phyloP scores from a whole-genome alignment of 192 early-diverging fungal species.

The Backusella tarrabulga region DNA sequence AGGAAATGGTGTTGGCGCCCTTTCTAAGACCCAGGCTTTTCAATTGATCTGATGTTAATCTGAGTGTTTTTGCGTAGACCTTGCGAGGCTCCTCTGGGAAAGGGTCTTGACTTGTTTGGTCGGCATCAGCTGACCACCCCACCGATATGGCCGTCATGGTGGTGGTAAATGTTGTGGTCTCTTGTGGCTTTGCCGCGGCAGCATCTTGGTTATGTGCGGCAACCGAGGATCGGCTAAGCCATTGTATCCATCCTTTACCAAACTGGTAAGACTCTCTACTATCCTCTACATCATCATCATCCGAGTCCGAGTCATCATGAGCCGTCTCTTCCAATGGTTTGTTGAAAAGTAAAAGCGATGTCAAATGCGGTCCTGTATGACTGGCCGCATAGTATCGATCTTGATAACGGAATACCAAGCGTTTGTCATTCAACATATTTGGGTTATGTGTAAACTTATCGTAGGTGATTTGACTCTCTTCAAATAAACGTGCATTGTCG shows the following conservation, averaged over 20 bases:
- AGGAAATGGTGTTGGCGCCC: conserved; percentile 88
- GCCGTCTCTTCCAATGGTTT: conserved; percentile 13
- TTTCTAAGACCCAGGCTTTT: conserved; percentile 73
- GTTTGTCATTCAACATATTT: conserved; percentile 50
- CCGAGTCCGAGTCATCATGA: conserved; percentile 42
- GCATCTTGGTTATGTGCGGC: background rate
- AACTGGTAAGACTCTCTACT: conserved; percentile 33
- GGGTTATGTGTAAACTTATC: conserved; percentile 56
- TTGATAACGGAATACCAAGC: conserved; percentile 54
- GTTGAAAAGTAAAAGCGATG: conserved; percentile 53
- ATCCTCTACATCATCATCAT: conserved; percentile 12
- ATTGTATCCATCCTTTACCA: conserved; percentile 37
- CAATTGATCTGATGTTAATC: conserved; percentile 91
- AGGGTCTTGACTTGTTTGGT: background rate
- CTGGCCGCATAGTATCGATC: conserved; percentile 62
- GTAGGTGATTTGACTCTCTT: conserved; percentile 47
- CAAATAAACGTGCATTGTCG: conserved; percentile 48
- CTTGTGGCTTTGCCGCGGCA: background rate
- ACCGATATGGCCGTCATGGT: conserved; percentile 33
- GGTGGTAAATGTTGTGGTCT: conserved; percentile 34
- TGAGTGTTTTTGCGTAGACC: conserved; percentile 84
- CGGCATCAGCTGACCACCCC: conserved; percentile 18
- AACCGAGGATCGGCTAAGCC: conserved; percentile 38
- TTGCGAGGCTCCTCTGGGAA: conserved; percentile 18
- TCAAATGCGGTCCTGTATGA: conserved; percentile 61